Evolutionary conservation across 441 rosid species (phyloP).

Genomic region (Corymbia citriodora): DNA sequence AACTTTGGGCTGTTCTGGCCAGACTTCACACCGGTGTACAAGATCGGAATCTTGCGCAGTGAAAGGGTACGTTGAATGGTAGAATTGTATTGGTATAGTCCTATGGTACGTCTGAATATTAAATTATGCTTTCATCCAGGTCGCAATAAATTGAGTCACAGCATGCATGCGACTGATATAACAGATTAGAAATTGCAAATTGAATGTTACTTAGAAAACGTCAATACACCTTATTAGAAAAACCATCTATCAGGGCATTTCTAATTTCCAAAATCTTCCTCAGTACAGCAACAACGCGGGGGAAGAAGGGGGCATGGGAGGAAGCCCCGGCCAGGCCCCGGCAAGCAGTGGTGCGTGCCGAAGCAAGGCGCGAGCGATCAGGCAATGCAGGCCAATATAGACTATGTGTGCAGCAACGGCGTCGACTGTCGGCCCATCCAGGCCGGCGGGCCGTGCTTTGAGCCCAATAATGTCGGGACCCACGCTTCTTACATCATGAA

Average conservation of each 20-base stretch:
- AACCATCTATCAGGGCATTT: neutral
- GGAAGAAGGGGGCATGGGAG: neutral
- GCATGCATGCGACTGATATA: neutral
- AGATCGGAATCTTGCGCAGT: slow-evolving; percentile 29
- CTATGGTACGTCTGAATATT: neutral
- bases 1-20: slow-evolving; percentile 56
- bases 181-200: neutral
- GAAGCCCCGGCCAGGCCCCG: neutral
- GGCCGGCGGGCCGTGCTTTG: slow-evolving; percentile 36
- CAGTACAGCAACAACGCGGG: neutral
- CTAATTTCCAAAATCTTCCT: neutral
- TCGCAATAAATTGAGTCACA: neutral
- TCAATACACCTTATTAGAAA: neutral
- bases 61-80: slow-evolving; percentile 16
- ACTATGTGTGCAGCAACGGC: slow-evolving; percentile 35
- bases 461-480: slow-evolving; percentile 16
- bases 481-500: slow-evolving; percentile 41
- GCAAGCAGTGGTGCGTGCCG: slow-evolving; percentile 37
- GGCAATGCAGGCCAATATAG: slow-evolving; percentile 29
- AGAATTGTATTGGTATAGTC: no score
- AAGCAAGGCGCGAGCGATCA: slow-evolving; percentile 23
- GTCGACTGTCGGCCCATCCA: slow-evolving; percentile 34
- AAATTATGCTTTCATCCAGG: neutral
- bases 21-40: slow-evolving; percentile 47
- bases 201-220: neutral